Base-by-base conservation (phyloP, 108 stramenopile genomes). In the Fistulifera pelliculosa region DNA sequence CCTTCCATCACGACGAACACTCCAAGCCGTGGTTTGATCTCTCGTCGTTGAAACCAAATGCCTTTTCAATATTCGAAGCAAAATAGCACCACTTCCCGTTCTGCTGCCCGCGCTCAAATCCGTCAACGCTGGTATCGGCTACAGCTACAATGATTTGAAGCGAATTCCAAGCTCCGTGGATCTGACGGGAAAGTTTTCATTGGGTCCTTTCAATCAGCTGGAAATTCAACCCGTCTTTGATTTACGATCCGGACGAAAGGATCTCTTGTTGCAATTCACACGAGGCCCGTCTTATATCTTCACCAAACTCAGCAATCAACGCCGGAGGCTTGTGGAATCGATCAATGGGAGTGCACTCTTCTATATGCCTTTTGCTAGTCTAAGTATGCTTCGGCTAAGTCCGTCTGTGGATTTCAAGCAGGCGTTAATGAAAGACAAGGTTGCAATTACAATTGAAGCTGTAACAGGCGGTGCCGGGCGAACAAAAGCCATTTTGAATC, bases 401-500 rank as follows among this genome's bases (percentile, higher is more conserved):
- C 44, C 44, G 6, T 19, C 44, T 19, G 19, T 45, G 44, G 21
- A 45, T 11, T 17, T 17, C 16, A 4, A 11, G 44, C 44, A 45
- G 44, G 11, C 44, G 16, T 6, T 21, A 6, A 3, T 21, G 7
- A 19, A 3, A 17, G 44, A 45, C 21, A 19, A 17, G 11, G 21
- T 21, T 4, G 11, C 44, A 5, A 5, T 4, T 6, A 45, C 44
- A 3, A 17, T 79, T 19, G 72, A 79, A 58, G 77, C 62, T 26
- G 17, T 59, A 11, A 68, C 63, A 4, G 73, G 72, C 6, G 61
- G 57, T 12, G 49, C 60, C 1, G 65, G 66, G 25, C 62, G 68
- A 8, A 79, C 72, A 45, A 70, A 79, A 54, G 65, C 72, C 11
- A 57, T 74, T 28, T 41, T 79, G 26, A 64, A 79, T 55, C 54